Conservation (phyloP, 108 stramenopile genomes). For the Fistulifera solaris region DNA sequence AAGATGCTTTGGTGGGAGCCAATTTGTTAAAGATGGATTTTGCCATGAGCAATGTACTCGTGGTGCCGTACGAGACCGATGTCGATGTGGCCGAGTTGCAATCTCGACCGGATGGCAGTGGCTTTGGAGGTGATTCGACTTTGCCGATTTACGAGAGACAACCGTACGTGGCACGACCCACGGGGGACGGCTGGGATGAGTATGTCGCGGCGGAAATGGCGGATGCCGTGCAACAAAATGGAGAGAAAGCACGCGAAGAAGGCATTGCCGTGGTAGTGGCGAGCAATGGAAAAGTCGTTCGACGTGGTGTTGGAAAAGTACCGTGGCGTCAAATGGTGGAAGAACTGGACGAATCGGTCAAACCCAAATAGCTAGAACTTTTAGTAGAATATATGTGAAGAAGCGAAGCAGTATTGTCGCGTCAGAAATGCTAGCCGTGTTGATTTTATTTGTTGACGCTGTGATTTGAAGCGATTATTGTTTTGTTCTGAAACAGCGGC, state of each 20-base stretch:
- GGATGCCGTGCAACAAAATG: slow-evolving; percentile 63
- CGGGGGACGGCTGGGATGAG: slow-evolving; percentile 65
- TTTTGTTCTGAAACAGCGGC: too few species aligned
- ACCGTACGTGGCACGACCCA: slow-evolving; percentile 61
- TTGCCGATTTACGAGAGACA: slow-evolving; percentile 68
- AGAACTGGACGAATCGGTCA: slow-evolving; percentile 60
- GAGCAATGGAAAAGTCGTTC: slow-evolving; percentile 63
- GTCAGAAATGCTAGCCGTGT: too few species aligned
- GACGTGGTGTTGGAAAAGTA: slow-evolving; percentile 69
- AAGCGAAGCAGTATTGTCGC: slow-evolving; percentile 13
- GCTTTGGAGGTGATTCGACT: slow-evolving; percentile 49
- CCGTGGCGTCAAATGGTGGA: slow-evolving; percentile 81
- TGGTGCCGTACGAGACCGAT: slow-evolving; percentile 72
- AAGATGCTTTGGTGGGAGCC: slow-evolving; percentile 69
- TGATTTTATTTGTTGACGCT: too few species aligned
- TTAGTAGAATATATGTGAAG: too few species aligned
- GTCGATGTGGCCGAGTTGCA: slow-evolving; percentile 20
- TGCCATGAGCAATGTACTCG: slow-evolving; percentile 67
- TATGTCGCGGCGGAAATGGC: slow-evolving; percentile 57
- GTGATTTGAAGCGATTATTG: too few species aligned
- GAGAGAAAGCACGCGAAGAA: slow-evolving; percentile 45
- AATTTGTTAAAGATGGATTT: slow-evolving; percentile 75
- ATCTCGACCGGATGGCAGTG: slow-evolving; percentile 34
- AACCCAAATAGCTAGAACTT: slow-evolving; percentile 12
- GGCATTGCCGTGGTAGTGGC: slow-evolving; percentile 72